phyloP scores from a whole-genome alignment of 2,329 filamentous ascomycete genomes.

The Aspergillus awamori region DNA sequence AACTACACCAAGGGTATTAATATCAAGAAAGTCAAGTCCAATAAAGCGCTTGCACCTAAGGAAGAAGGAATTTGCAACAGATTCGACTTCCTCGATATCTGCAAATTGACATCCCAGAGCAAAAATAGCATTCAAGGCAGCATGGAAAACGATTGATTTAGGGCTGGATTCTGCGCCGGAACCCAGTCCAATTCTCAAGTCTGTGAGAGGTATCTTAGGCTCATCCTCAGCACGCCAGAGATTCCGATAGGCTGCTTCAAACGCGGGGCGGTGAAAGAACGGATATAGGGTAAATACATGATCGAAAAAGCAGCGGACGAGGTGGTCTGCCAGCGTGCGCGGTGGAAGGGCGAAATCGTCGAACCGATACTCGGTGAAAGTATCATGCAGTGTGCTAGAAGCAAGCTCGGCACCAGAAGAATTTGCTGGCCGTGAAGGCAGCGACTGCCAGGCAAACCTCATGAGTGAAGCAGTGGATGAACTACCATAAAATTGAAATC shows the following conservation, averaged over 20 bases:
- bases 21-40: conserved; percentile 41
- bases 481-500: conserved; percentile 11
- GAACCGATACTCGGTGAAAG: no score
- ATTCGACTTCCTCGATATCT: conserved; percentile 29
- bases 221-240: conserved; percentile 34
- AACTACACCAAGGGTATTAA: conserved; percentile 43
- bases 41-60: conserved; percentile 36
- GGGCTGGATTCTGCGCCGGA: conserved; percentile 34
- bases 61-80: conserved; percentile 38
- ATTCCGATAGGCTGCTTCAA: conserved; percentile 41
- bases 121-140: conserved; percentile 48
- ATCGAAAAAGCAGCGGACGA: conserved; percentile 45
- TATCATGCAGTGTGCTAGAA: no score
- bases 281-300: conserved; percentile 48
- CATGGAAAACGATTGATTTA: conserved; percentile 40
- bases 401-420: no score
- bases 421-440: background rate
- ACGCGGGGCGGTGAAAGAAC: conserved; percentile 46
- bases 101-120: conserved; percentile 46
- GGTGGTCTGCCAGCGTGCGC: conserved; percentile 44
- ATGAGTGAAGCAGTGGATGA: conserved; percentile 12
- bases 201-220: no score
- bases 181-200: conserved; percentile 36
- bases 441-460: conserved; percentile 9
- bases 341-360: conserved; percentile 31